Evolutionary conservation across 2,329 filamentous ascomycete genomes (phyloP).

Genomic region (Tolypocladium sp.): DNA sequence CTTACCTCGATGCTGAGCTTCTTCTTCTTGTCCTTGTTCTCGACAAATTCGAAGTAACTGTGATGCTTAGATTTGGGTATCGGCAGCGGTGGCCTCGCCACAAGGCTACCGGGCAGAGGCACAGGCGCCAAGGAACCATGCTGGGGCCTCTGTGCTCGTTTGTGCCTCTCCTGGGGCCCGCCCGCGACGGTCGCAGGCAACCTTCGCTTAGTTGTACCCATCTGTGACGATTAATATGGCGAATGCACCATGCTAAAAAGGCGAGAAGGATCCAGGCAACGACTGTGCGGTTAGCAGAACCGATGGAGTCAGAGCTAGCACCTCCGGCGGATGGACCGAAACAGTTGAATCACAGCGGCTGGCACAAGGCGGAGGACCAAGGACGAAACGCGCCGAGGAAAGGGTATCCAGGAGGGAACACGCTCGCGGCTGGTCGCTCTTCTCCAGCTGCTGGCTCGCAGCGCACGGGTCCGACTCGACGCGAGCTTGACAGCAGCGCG

Average conservation of each 20-base stretch:
- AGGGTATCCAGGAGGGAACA: too few relatives aligned
- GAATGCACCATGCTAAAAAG: background rate
- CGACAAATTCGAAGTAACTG: slow-evolving; percentile 54
- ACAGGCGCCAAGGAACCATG: slow-evolving; percentile 21
- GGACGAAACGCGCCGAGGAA: background rate
- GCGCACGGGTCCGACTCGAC: background rate
- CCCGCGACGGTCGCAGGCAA: slow-evolving; percentile 17
- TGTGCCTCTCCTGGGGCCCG: slow-evolving; percentile 26
- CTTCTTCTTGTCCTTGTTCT: slow-evolving; percentile 56
- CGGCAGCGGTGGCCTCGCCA: slow-evolving; percentile 26
- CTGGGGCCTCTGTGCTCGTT: slow-evolving; percentile 20
- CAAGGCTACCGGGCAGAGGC: slow-evolving; percentile 20
- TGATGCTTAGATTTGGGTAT: slow-evolving; percentile 45
- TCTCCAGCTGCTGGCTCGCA: background rate
- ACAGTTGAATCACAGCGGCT: background rate
- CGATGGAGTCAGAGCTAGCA: background rate
- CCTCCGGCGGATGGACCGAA: background rate
- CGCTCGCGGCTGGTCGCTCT: background rate
- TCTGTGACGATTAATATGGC: slow-evolving; percentile 8
- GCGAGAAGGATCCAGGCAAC: background rate
- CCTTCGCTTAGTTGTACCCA: slow-evolving; percentile 27
- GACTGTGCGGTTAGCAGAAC: background rate
- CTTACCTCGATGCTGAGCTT: slow-evolving; percentile 54
- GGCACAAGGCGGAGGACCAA: background rate
- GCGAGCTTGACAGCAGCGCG: background rate